phyloP scores from a whole-genome alignment of 164 flowering plant species.

The Aristolochia contorta region DNA sequence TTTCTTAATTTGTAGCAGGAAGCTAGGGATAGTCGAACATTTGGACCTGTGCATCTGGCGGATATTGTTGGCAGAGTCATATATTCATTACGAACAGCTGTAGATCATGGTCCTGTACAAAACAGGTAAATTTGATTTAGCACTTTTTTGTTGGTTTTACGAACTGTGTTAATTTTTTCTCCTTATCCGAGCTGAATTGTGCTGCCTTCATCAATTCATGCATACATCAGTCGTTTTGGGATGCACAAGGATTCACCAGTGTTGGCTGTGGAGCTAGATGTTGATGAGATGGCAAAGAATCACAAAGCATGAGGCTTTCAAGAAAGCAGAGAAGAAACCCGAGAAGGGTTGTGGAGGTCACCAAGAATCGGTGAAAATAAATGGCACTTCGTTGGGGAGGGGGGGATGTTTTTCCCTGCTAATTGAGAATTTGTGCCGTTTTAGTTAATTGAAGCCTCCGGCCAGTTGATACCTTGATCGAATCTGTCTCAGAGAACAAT shows the following conservation, averaged over 20 bases:
- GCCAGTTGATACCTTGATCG: no score
- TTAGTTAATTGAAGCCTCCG: no score
- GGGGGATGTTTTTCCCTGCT: no score
- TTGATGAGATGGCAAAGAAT: constrained; percentile 78
- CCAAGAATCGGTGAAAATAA: no score
- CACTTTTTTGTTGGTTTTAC: not conserved
- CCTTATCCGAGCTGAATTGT: not conserved
- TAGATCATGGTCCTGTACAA: constrained; percentile 89
- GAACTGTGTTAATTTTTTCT: not conserved
- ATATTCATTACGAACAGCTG: constrained; percentile 66
- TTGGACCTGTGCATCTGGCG: constrained; percentile 78
- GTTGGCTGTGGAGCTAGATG: constrained; percentile 76
- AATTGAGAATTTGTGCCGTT: no score
- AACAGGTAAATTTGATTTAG: constrained; percentile 47
- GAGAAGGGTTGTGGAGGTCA: no score
- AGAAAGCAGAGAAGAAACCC: no score
- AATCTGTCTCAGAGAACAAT: no score
- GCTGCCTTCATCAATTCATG: not conserved
- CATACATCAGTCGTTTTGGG: constrained; percentile 39
- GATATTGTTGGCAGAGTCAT: constrained; percentile 79
- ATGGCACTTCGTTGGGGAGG: no score
- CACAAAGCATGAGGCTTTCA: constrained; percentile 34
- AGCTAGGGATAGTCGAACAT: constrained; percentile 79
- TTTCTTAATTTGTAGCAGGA: constrained; percentile 40
- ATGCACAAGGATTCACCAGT: constrained; percentile 64